phyloP scores from a whole-genome alignment of 495 filamentous ascomycete species.

The Xylaria cubensis region DNA sequence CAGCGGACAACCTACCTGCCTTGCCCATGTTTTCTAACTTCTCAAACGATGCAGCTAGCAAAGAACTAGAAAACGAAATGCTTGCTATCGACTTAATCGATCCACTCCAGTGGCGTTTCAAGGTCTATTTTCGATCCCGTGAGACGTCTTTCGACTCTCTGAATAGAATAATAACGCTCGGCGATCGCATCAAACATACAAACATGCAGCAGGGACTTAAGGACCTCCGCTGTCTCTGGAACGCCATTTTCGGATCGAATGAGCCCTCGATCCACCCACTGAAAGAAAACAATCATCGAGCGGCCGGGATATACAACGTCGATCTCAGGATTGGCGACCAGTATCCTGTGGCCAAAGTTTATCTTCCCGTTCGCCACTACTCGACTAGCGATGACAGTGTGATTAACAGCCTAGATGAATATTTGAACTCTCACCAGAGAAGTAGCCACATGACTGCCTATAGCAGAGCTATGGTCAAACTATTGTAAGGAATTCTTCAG shows the following conservation, averaged over 20 bases:
- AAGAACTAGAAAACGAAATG: conserved; percentile 36
- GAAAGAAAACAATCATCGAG: conserved; percentile 34
- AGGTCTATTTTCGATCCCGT: conserved; percentile 45
- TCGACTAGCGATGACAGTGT: conserved; percentile 30
- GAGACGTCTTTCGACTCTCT: conserved; percentile 41
- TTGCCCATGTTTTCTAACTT: conserved; percentile 22
- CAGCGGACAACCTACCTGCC: conserved; percentile 20
- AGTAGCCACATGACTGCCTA: conserved; percentile 5
- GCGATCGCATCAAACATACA: conserved; percentile 24
- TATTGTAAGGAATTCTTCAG: background rate
- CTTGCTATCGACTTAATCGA: conserved; percentile 46
- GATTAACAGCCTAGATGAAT: background rate
- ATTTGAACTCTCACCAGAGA: background rate
- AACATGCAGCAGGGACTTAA: conserved; percentile 25
- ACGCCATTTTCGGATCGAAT: conserved; percentile 24
- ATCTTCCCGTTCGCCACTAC: conserved; percentile 46
- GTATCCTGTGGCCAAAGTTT: conserved; percentile 43
- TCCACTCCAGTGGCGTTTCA: conserved; percentile 40
- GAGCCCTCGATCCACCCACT: conserved; percentile 19
- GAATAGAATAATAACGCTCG: conserved; percentile 40
- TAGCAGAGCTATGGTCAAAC: background rate
- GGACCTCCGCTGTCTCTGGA: conserved; percentile 29
- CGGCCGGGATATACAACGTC: conserved; percentile 47
- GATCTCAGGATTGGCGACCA: conserved; percentile 37
- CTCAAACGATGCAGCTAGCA: conserved; percentile 16